Percentiles rank a stretch among this genome's conserved stretches.
phyloP scores from a whole-genome alignment of 225 moss, liverwort and hornwort genomes.

The Neckera pumila region DNA sequence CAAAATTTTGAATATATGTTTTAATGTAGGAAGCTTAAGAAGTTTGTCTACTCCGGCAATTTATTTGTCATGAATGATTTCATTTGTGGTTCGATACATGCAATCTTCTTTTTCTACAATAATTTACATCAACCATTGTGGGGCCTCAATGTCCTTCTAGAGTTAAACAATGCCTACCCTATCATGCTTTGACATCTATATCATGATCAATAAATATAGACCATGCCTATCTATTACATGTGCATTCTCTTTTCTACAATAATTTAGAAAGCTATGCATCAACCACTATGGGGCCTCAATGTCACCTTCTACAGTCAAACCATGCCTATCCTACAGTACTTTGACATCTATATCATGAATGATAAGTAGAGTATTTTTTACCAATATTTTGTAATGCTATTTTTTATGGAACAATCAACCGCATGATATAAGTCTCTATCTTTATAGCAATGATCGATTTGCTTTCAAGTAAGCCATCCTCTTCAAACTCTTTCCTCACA shows the following conservation, averaged over 20 bases:
- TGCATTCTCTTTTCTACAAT: background rate
- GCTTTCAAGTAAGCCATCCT: background rate
- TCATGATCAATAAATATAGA: background rate
- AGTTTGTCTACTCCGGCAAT: rapidly evolving
- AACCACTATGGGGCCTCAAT: rapidly evolving
- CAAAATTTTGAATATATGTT: background rate
- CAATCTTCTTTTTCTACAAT: background rate
- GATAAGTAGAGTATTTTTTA: background rate
- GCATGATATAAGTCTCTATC: rapidly evolving
- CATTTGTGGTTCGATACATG: background rate
- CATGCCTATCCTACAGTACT: rapidly evolving
- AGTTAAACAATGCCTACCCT: rapidly evolving
- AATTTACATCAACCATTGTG: rapidly evolving
- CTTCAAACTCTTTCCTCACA: background rate
- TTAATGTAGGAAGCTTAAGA: background rate
- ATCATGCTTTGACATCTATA: background rate
- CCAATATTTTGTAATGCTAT: background rate
- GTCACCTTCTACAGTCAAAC: too few species aligned
- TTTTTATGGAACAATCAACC: background rate
- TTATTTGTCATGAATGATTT: background rate
- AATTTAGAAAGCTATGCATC: rapidly evolving
- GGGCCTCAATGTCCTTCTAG: background rate
- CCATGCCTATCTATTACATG: too few species aligned
- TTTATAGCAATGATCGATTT: background rate
- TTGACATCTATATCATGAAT: background rate